A percentile compares a stretch with the other conserved stretches of the same genome.
These are phyloP conservation scores for Pseudogymnoascus sp. DNA, from an alignment of 2,329 filamentous ascomycete species.

Conservation along the genomic window DNA sequence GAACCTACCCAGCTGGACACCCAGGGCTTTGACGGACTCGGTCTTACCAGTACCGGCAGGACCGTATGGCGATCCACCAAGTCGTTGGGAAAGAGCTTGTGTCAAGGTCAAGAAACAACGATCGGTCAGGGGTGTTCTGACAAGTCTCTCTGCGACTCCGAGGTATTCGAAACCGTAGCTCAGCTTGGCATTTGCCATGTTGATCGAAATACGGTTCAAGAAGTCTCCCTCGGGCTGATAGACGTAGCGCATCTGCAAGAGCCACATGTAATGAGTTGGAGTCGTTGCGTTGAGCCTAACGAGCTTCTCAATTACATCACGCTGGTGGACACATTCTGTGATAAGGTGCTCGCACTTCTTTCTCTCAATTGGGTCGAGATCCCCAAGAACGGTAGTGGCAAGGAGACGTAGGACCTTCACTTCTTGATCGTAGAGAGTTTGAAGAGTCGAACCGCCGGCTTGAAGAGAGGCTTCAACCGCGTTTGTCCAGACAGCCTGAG, in stretches of 20 bases:
- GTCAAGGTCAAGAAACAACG: slow-evolving; percentile 97
- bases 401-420: slow-evolving; percentile 78
- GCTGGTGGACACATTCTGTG: slow-evolving; percentile 96
- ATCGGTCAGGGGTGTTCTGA: slow-evolving; percentile 92
- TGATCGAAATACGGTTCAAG: slow-evolving; percentile 73
- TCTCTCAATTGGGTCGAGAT: slow-evolving; percentile 75
- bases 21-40: slow-evolving; percentile 95
- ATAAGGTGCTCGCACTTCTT: slow-evolving; percentile 99
- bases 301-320: slow-evolving; percentile 84
- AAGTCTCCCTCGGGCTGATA: slow-evolving; percentile 77
- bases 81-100: slow-evolving; percentile 85
- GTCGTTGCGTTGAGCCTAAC: slow-evolving; percentile 64
- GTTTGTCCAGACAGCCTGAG: slow-evolving; percentile 88
- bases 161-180: slow-evolving; percentile 98
- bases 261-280: slow-evolving; percentile 80
- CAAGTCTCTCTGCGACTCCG: slow-evolving; percentile 89
- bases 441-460: slow-evolving; percentile 60
- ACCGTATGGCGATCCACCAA: slow-evolving; percentile 94
- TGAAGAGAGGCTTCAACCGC: slow-evolving; percentile 70
- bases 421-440: slow-evolving; percentile 68
- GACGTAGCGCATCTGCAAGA: slow-evolving; percentile 93
- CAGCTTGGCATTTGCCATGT: slow-evolving; percentile 93
- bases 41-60: slow-evolving; percentile 98
- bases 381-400: slow-evolving; percentile 79
- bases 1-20: slow-evolving; percentile 91